Evolutionary conservation across 2,329 filamentous ascomycete genomes (phyloP), one percentile per base, ranked within the genome.

Genomic region (Penicillium glabrum): DNA sequence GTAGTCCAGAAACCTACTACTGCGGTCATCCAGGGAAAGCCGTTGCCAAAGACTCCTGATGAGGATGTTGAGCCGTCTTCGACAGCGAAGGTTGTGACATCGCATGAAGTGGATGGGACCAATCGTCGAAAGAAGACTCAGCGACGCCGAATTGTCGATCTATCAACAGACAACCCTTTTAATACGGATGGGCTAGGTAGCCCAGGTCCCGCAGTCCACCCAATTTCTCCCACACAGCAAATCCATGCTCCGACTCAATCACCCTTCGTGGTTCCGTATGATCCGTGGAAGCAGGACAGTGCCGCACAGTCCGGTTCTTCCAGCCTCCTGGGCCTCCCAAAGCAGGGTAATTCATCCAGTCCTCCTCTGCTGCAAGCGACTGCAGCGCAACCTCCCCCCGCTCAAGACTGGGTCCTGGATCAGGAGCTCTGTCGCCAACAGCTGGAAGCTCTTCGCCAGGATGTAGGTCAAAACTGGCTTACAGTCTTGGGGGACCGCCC

Each of bases 401-500:
- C 58, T 39, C 65, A 69, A 33, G 72, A 75, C 46, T 75, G 71
- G 71, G 61, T 65, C 33, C 61, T 85, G 44, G 84, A 85, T 57
- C 89, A 89, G 53, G 90, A 95, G 67, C 79, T 90, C 8, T 98
- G 96, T 74, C 86, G 89, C 56, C 90, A 90, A 72, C 95, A 95
- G 74, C 89, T 98, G 53, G 92, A 96, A 73, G 87, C 89, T 3
- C 78, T 97, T 53, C 88, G 92, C 59, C 89, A 89, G 68, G 91
- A 93, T 68, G 88, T 96, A 62, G 93, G 93, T 31, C 91, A 87
- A 66, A 89, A 87, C 37, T 99, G 96, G 83, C 83, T 99, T 39
- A 93, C 87, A 61, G 91, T 90, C 14, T 80, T 98, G 50, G 89
- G 89, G 58, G 93, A 96, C 67, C 90, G 95, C 72, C 81, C 75